Conservation (phyloP, 805 yeast genomes). For the Monosporozyma aquatica region DNA sequence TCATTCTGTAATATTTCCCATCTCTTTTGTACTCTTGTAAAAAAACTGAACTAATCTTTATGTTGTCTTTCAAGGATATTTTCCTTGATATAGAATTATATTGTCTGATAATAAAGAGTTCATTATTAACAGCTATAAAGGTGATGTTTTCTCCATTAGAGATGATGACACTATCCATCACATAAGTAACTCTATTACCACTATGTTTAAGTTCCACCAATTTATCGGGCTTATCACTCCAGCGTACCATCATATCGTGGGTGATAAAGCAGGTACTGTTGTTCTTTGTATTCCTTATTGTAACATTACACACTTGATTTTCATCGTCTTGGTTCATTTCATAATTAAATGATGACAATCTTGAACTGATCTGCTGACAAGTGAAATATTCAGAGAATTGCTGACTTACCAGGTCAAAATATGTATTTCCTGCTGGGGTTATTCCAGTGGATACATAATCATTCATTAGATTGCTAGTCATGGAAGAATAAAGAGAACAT, state of each 20-base stretch:
- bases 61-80: background rate
- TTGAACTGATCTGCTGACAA: background rate
- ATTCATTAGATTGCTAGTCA: background rate
- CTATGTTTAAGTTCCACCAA: background rate
- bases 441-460: background rate
- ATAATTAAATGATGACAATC: too few relatives aligned
- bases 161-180: background rate
- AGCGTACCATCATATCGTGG: background rate
- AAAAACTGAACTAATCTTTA: slow-evolving; percentile 3
- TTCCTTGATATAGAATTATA: background rate
- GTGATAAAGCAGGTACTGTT: background rate
- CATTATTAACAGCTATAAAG: slow-evolving; percentile 5
- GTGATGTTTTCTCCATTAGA: slow-evolving; percentile 7
- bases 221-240: background rate
- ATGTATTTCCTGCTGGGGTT: background rate
- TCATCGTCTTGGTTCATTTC: background rate
- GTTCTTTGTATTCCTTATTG: background rate
- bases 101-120: slow-evolving; percentile 5
- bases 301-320: background rate
- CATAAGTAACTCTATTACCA: background rate
- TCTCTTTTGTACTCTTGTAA: background rate
- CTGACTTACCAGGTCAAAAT: background rate
- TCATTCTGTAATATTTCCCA: background rate
- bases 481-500: background rate
- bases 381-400: background rate